Percentiles rank a stretch among this genome's conserved stretches.
Evolutionary conservation across 106 monocot species (phyloP).

Genomic region (Chionographis japonica): DNA sequence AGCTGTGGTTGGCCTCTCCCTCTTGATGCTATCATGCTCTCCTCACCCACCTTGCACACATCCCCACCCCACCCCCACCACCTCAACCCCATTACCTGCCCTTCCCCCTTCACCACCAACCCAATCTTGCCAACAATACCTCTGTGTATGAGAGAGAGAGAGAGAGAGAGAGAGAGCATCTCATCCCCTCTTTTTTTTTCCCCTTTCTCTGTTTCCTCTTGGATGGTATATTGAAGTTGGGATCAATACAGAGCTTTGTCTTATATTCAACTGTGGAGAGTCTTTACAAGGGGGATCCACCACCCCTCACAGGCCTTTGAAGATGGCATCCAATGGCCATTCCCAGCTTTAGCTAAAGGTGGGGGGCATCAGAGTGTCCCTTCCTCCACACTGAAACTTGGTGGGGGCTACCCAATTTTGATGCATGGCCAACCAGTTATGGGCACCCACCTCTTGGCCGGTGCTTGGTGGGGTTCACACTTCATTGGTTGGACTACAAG

Average conservation of each 20-base stretch:
- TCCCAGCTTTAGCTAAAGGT: no score
- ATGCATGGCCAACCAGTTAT: no score
- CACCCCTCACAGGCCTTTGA: no score
- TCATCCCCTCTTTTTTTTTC: background rate
- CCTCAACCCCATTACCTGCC: background rate
- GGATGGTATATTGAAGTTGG: background rate
- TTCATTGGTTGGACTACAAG: no score
- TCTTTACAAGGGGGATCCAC: no score
- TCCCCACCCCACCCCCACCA: background rate
- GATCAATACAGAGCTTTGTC: background rate
- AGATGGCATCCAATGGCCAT: no score
- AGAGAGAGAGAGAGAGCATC: background rate
- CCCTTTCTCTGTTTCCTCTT: background rate
- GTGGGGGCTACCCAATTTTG: no score
- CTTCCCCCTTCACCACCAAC: background rate
- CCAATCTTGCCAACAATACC: background rate
- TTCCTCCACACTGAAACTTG: no score
- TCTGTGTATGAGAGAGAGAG: background rate
- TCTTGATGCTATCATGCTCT: constrained; percentile 11
- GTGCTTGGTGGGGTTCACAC: no score
- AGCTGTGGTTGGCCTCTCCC: background rate
- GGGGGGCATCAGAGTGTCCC: no score
- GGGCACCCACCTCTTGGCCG: no score
- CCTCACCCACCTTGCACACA: constrained; percentile 7
- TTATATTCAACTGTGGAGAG: background rate